Conservation (phyloP, 768 basidiomycete genomes). For the Boletus patriciae region DNA sequence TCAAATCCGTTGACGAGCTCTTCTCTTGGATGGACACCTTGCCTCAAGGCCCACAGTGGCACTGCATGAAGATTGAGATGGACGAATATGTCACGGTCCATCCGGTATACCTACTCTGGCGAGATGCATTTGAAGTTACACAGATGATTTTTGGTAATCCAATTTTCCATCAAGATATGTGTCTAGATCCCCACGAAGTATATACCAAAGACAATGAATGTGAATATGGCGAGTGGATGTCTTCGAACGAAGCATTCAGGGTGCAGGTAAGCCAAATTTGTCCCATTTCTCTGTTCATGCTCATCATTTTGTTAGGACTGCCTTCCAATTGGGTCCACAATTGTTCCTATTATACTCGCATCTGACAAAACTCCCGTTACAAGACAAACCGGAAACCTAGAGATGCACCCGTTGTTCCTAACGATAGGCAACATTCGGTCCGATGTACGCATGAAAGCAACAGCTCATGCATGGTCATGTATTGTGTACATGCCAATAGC, state of each 20-base stretch:
- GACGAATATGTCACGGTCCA: not conserved
- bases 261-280: not conserved
- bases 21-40: not conserved
- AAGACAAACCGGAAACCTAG: slow-evolving; percentile 28
- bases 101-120: not conserved
- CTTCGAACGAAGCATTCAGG: not conserved
- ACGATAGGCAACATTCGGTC: slow-evolving; percentile 31
- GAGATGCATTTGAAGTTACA: not conserved
- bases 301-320: not conserved
- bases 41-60: not conserved
- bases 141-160: not conserved
- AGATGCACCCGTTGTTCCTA: slow-evolving; percentile 34
- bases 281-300: not conserved
- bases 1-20: not conserved
- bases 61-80: not conserved
- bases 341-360: slow-evolving; percentile 32
- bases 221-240: not conserved
- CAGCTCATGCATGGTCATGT: not conserved
- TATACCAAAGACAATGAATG: not conserved
- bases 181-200: not conserved
- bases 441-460: not conserved
- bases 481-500: not conserved
- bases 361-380: slow-evolving; percentile 38
- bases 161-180: not conserved
- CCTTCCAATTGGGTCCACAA: slow-evolving; percentile 9